Evolutionary conservation across 352 stramenopile species (phyloP).

Genomic region (Globisporangium megalacanthum): DNA sequence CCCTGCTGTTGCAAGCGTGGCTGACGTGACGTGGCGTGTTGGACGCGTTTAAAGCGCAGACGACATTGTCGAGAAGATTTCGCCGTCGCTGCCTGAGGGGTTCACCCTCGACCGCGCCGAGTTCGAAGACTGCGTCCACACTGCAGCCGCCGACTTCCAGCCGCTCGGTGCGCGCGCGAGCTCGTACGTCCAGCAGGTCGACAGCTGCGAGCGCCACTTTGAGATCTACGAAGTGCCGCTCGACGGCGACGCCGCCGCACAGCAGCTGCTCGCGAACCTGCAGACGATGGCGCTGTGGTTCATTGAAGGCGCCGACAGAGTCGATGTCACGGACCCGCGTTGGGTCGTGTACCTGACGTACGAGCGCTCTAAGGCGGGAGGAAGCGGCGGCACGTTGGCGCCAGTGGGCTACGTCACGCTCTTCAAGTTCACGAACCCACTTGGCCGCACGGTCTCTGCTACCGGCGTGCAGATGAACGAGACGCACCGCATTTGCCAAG

Average conservation of each 20-base stretch:
- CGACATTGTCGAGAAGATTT: conserved; percentile 46
- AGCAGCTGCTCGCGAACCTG: conserved; percentile 56
- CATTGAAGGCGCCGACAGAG: conserved; percentile 76
- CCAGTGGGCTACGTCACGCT: conserved; percentile 73
- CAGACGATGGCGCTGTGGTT: conserved; percentile 79
- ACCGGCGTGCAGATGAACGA: conserved; percentile 37
- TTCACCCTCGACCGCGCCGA: conserved; percentile 39
- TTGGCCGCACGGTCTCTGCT: conserved; percentile 38
- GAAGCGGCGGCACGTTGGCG: conserved; percentile 13
- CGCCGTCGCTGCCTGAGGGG: conserved; percentile 29
- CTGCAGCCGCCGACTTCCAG: conserved; percentile 20
- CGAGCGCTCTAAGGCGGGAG: conserved; percentile 23
- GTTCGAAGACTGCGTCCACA: conserved; percentile 25
- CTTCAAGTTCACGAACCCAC: conserved; percentile 80
- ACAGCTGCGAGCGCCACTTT: conserved; percentile 29
- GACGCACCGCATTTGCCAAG: conserved; percentile 81
- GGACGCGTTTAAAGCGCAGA: conserved; percentile 27
- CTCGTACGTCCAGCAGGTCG: conserved; percentile 27
- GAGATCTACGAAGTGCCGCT: conserved; percentile 66
- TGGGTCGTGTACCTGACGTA: conserved; percentile 82
- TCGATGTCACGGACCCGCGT: conserved; percentile 67
- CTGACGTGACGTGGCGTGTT: not conserved
- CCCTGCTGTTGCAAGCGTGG: not conserved
- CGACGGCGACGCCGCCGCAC: conserved; percentile 43
- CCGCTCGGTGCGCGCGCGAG: conserved; percentile 37